phyloP scores from a whole-genome alignment of 495 filamentous ascomycete genomes.

The Sordaria brevicollis region DNA sequence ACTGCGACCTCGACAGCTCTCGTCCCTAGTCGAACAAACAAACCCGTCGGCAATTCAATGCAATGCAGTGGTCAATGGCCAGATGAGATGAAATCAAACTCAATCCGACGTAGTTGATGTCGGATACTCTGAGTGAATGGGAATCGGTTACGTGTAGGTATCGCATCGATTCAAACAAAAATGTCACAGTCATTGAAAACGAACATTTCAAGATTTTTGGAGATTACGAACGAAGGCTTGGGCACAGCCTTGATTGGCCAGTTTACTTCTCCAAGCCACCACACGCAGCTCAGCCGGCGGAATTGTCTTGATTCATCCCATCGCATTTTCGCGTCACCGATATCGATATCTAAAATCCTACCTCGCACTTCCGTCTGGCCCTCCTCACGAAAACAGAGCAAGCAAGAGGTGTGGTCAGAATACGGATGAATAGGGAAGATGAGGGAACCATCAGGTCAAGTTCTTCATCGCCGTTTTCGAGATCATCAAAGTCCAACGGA shows the following conservation, averaged over 20 bases:
- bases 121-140: background rate
- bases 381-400: background rate
- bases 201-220: background rate
- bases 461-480: too few species aligned
- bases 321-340: background rate
- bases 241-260: background rate
- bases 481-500: background rate
- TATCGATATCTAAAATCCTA: background rate
- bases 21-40: background rate
- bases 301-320: background rate
- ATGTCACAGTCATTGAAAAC: background rate
- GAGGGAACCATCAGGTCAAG: too few species aligned
- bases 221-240: background rate
- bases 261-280: background rate
- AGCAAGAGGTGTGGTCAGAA: background rate
- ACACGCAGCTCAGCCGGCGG: background rate
- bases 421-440: background rate
- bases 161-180: too few species aligned
- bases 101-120: background rate
- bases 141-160: background rate
- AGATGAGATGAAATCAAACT: background rate
- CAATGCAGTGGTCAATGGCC: background rate
- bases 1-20: background rate
- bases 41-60: background rate
- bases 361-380: background rate